Evolutionary conservation across 2,329 filamentous ascomycete genomes (phyloP).

Genomic region (Parastagonospora nodorum): DNA sequence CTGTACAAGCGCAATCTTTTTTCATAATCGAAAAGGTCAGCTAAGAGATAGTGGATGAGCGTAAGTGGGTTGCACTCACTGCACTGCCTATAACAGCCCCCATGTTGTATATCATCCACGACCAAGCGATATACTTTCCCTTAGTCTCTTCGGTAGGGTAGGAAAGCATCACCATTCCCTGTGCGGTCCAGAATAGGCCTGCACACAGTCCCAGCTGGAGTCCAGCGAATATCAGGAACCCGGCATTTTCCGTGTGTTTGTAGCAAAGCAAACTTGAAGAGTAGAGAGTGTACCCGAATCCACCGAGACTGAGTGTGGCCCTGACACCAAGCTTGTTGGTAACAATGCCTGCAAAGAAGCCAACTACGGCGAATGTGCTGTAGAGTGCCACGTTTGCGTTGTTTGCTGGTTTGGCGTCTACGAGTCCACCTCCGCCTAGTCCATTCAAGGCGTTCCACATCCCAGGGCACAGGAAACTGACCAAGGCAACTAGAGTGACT

Average conservation of each 20-base stretch:
- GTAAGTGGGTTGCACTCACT: slow-evolving; percentile 49
- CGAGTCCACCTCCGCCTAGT: neutral
- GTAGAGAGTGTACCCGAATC: slow-evolving; percentile 76
- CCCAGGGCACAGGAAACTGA: slow-evolving; percentile 3
- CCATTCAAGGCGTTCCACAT: slow-evolving; percentile 3
- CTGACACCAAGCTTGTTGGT: slow-evolving; percentile 73
- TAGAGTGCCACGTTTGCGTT: slow-evolving; percentile 59
- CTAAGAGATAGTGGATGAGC: neutral
- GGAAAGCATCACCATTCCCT: slow-evolving; percentile 84
- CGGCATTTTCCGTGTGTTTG: slow-evolving; percentile 66
- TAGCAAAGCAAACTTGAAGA: slow-evolving; percentile 69
- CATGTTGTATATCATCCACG: slow-evolving; percentile 92
- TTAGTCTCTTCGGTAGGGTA: slow-evolving; percentile 80
- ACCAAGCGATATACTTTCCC: slow-evolving; percentile 83
- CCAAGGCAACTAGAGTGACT: slow-evolving; percentile 1
- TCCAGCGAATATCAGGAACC: slow-evolving; percentile 75
- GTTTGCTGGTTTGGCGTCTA: slow-evolving; percentile 1
- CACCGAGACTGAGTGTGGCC: slow-evolving; percentile 69
- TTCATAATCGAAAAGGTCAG: slow-evolving; percentile 3
- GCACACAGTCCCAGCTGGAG: slow-evolving; percentile 75
- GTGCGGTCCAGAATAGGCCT: slow-evolving; percentile 76
- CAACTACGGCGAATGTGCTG: slow-evolving; percentile 67
- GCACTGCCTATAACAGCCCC: slow-evolving; percentile 81
- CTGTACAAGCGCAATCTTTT: neutral
- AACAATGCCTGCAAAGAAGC: slow-evolving; percentile 69